Evolutionary conservation across 768 basidiomycete species (phyloP), one percentile per base, ranked within the genome.

Genomic region (Amanita inopinata): DNA sequence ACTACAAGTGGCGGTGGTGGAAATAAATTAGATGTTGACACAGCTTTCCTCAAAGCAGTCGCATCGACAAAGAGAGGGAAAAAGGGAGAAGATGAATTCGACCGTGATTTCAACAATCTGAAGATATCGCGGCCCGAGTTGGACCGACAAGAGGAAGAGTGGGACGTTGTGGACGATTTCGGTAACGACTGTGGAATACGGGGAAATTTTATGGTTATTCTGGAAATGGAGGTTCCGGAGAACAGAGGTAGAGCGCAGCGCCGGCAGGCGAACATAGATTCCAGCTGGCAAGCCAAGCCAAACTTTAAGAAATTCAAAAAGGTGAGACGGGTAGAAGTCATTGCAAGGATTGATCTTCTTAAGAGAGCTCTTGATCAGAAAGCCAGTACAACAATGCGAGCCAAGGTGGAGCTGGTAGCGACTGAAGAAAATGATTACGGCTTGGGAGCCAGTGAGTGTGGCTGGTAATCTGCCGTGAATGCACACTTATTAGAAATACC

Each of bases 261-360:
- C 39, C 42, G 42, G 31, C 49, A 43, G 43, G 49, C 49, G 46
- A 55, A 45, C 19, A 51, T 47, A 24, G 55, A 54, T 41, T 45
- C 57, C 2, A 55, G 65, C 14, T 74, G 72, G 76, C 63, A 69
- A 42, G 72, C 73, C 1, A 62, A 64, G 35, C 72, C 73, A 0
- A 76, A 89, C 53, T 86, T 78, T 60, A 89, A 89, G 56, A 87
- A 79, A 56, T 89, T 88, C 51, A 83, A 75, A 49, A 78, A 76
- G 71, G 80, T 78, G n/a, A 22, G 67, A n/a, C 49, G 2, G 28
- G 20, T 25, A 31, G 8, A 23, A 39, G 18, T 24, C 3, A 4
- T 31, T 11, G 20, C 38, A 15, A 12, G 24, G 10, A 15, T n/a
- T 46, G 32, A 10, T 42, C 30, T 38, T 22, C 24, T 18, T 35